A percentile compares a stretch with the other conserved stretches of the same genome.
These are phyloP conservation scores for Zhuliangozyma parablackwelliae DNA, from an alignment of 1,139 yeast species.

Conservation along the genomic window DNA sequence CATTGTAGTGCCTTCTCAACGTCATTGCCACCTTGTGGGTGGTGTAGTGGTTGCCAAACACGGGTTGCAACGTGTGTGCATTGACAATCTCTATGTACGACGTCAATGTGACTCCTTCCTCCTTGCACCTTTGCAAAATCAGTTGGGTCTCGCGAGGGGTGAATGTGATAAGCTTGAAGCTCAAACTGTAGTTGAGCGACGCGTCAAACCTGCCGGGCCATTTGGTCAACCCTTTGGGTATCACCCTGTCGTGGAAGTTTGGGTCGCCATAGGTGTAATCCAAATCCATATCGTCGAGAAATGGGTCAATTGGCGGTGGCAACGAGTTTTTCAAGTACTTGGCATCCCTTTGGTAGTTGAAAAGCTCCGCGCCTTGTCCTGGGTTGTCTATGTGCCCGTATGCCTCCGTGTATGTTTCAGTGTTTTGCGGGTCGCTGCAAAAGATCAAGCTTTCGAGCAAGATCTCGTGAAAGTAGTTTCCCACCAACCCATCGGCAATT, in stretches of 20 bases:
- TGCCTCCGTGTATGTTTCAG: slow-evolving; percentile 4
- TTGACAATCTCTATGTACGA: slow-evolving; percentile 26
- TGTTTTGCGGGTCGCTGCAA: slow-evolving; percentile 7
- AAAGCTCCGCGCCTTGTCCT: slow-evolving; percentile 10
- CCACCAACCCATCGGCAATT: slow-evolving; percentile 42
- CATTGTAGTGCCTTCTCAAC: slow-evolving; percentile 25
- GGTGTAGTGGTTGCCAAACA: slow-evolving; percentile 23
- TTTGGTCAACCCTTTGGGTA: slow-evolving; percentile 19
- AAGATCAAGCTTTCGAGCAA: slow-evolving; percentile 26
- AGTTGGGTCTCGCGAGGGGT: slow-evolving; percentile 18
- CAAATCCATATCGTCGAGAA: slow-evolving; percentile 19
- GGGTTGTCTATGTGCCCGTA: slow-evolving; percentile 12
- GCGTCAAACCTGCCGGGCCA: slow-evolving; percentile 35
- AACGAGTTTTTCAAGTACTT: slow-evolving; percentile 20
- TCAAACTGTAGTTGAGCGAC: slow-evolving; percentile 14
- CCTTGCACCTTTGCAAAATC: slow-evolving; percentile 27
- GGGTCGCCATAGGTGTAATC: slow-evolving; percentile 25
- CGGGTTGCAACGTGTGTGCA: slow-evolving; percentile 25
- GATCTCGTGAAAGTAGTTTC: slow-evolving; percentile 33
- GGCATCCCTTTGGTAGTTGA: slow-evolving; percentile 18
- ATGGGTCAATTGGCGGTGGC: slow-evolving; percentile 34
- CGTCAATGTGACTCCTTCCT: slow-evolving; percentile 31
- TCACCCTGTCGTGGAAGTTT: slow-evolving; percentile 18
- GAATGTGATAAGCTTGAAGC: slow-evolving; percentile 31
- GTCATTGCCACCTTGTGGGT: slow-evolving; percentile 31